Evolutionary conservation across 2,329 filamentous ascomycete genomes (phyloP), one percentile per base, ranked within the genome.

Genomic region (Alternaria gansuensis): DNA sequence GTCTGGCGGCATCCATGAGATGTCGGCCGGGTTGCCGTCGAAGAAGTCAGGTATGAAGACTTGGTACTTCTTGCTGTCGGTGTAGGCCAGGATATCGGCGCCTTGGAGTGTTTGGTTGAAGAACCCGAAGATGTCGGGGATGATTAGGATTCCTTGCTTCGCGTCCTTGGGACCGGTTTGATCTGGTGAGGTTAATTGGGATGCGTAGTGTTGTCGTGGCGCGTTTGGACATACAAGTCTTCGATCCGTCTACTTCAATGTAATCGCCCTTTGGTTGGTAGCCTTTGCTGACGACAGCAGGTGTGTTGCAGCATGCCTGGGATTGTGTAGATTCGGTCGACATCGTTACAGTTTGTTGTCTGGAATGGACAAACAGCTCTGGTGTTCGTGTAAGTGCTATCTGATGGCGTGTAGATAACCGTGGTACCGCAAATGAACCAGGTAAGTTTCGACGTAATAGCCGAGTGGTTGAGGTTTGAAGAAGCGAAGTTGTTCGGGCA

Each of bases 41-140:
- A 97, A 96, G 84, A 91, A 94, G 80, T 97, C 93, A 28, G 93
- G 93, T 64, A 97, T 93, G 79, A 93, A 93, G 67, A 97, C 91
- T 68, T 88, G 88, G 82, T 96, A 95, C 72, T 90, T 87, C 59
- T 82, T 76, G 81, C 85, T 78, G 83, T 88, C 82, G 33, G 82
- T 80, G 66, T 80, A 77, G 28, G 86, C 84, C 40, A 88, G 82
- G 68, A 88, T 88, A 66, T 88, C 86, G 63, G 86, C 85, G 44
- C 86, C 86, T 69, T 88, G 86, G 17, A 88, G 67, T 9, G 85
- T 88, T 70, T 88, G 86, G 9, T 82, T 80, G 76, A 85, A 88
- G 81, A 85, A 88, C 51, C 86, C 86, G 71, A 88, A 88, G 75
- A 88, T 87, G 69, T 87, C 85, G 79, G 80, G 88, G 60, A 88